Base-by-base conservation (phyloP, 768 basidiomycete genomes). In the Cyclocybe aegerita region DNA sequence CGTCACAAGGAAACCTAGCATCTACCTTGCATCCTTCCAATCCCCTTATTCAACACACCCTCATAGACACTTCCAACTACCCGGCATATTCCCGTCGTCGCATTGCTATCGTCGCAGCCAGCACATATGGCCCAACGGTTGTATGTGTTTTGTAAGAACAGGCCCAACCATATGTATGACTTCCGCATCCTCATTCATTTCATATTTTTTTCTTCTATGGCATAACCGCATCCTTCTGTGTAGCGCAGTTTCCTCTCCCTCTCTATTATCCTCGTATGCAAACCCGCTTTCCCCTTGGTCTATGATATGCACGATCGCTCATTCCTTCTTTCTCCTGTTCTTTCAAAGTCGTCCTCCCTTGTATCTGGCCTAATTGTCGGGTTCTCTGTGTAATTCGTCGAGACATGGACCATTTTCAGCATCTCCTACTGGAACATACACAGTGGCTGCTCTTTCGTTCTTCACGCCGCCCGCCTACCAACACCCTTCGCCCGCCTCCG, bases 61-160 rank as follows among this genome's bases (percentile, higher is more conserved):
- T n/a, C 30, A 15, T 15, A 15, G 14, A 31, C 34, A 39, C 37
- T 11, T n/a, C 49, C 40, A 16, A 40, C 23, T 49, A 7, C 15
- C 48, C 15, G n/a, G 9, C 45, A 46, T n/a, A 15, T n/a, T 17
- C 16, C n/a, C 39, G 23, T 39, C 35, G 31, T 50, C 42, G n/a
- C 35, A 30, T 47, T 49, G 50, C 40, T 50, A 52, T 46, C 57
- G 8, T 39, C 43, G 52, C 52, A 49, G 52, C 41, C 33, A 42
- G 31, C n/a, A 35, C 15, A 35, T 36, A 31, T 9, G 8, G 5
- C 17, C 40, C 16, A 34, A 34, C 10, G 54, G 53, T 56, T 54
- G 39, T 56, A 58, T 58, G 53, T 56, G 59, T 53, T 58, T 52
- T 57, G 56, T 58, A 54, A 42, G 23, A 53, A 52, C 37, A 39